Base-by-base conservation (phyloP, 2,329 filamentous ascomycete species). In the Cordyceps cateniannulata region DNA sequence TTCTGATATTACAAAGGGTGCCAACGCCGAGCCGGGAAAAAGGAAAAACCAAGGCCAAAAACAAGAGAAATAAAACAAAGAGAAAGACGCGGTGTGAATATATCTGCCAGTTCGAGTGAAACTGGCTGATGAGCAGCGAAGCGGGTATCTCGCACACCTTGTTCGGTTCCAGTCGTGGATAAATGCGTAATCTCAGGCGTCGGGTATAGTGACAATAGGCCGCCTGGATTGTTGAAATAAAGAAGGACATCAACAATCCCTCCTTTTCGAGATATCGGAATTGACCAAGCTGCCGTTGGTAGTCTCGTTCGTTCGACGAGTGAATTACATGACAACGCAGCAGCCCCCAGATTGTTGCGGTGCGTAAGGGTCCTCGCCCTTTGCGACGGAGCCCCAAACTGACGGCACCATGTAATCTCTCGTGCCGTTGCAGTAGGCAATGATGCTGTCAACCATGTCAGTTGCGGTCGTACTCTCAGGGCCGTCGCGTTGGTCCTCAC, bases 351-450 rank as follows among this genome's bases (percentile, higher is more conserved):
- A 91, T 79, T 96, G 91, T 81, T 96, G 93, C 68, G 93, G 93
- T 70, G 93, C 92, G 75, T 99, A 99, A n/a, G 95, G 95, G 74
- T 99, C 95, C 74, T 98, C 95, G 75, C 90, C 88, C 81, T 92
- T 93, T 72, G 96, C 91, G 66, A 98, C 91, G 63, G 88, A 85
- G 68, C 93, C 93, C 95, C 95, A 99, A 75, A 96, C 90, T 59
- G 92, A 96, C 56, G 93, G 93, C 59, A 98, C 93, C 95, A 99
- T 98, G 81, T 96, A 98, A 76, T 99, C 95, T 76, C 93, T 90
- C 69, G 95, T 97, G 77, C 91, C 93, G 77, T 96, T 96, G 78
- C 93, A 98, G 80, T 98, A 98, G 69, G 91, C 90, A 75, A 98
- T 98, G 75, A 98, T 90, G 76, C 95, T 99, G 72, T 66, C 22